Percentiles rank a stretch among this genome's conserved stretches.
Evolutionary conservation across 805 yeast species (phyloP).

Genomic region (Saccharomyces eubayanus): DNA sequence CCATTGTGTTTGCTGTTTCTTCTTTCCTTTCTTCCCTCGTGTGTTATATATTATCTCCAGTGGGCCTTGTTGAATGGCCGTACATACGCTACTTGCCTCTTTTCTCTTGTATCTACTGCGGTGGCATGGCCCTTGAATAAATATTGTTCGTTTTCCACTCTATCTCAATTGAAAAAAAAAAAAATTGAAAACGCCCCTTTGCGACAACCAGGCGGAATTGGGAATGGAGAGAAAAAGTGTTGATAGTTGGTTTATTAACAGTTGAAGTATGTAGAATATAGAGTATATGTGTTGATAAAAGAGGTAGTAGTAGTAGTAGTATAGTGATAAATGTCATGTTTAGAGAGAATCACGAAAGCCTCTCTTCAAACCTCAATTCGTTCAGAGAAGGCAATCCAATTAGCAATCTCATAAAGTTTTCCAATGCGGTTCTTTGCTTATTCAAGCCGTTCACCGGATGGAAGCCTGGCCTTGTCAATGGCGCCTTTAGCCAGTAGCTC

Average conservation of each 20-base stretch:
- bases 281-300: neutral
- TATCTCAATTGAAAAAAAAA: neutral
- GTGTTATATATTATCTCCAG: neutral
- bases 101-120: neutral
- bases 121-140: neutral
- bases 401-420: conserved; percentile 79
- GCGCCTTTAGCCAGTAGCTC: conserved; percentile 95
- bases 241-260: neutral
- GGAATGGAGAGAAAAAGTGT: neutral
- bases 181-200: neutral
- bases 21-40: neutral
- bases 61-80: neutral
- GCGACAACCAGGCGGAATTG: neutral
- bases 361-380: conserved; percentile 91
- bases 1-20: neutral
- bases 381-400: conserved; percentile 86
- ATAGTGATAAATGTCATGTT: too few relatives aligned
- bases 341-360: conserved; percentile 30
- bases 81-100: neutral
- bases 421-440: conserved; percentile 89
- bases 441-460: conserved; percentile 88
- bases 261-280: neutral
- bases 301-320: too few relatives aligned
- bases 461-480: conserved; percentile 83
- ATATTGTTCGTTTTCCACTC: neutral